Evolutionary conservation across 768 basidiomycete species (phyloP), one percentile per base, ranked within the genome.

Genomic region (Exsudoporus frostii): DNA sequence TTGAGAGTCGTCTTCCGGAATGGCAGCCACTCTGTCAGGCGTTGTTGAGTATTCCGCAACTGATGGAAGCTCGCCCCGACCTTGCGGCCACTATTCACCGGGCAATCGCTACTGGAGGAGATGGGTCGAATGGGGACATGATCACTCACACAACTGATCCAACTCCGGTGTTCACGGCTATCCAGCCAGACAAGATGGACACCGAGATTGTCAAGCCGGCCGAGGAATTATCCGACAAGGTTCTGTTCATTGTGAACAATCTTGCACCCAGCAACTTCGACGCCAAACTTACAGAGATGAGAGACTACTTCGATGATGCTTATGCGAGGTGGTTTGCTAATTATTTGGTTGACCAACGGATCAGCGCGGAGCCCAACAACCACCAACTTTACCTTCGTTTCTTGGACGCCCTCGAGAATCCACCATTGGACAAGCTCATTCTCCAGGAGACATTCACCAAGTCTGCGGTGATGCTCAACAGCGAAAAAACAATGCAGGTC

Each of bases 231-330:
- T 92, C 92, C 27, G 97, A 99, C 76, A 87, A 85, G 55, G 93
- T 99, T 58, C 76, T 98, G 43, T 99, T 99, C 78, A 96, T 98
- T 63, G 85, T 99, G 72, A 99, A 99, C 75, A 98, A 99, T 60
- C 80, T 99, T 52, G 94, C 96, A 0, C 90, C 92, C 10, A 90
- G 78, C 69, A 99, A 98, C 67, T 95, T 97, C 55, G 93, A 93
- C 34, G 62, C 79, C 24, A 99, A 99, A 71, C 74, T 94, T 33
- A 69, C 73, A 30, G 97, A 98, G 63, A 93, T 99, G 87, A 79
- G 78, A 50, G 84, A 83, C 30, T 77, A 90, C 51, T 96, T 96
- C 71, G 80, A 88, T 42, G 88, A 94, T 61, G 76, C 82, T 37
- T 85, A 93, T 66, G 84, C 92, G 8, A 81, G 89, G 42, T 99